phyloP scores from a whole-genome alignment of 164 flowering plant genomes.

The Dillenia turbinata region DNA sequence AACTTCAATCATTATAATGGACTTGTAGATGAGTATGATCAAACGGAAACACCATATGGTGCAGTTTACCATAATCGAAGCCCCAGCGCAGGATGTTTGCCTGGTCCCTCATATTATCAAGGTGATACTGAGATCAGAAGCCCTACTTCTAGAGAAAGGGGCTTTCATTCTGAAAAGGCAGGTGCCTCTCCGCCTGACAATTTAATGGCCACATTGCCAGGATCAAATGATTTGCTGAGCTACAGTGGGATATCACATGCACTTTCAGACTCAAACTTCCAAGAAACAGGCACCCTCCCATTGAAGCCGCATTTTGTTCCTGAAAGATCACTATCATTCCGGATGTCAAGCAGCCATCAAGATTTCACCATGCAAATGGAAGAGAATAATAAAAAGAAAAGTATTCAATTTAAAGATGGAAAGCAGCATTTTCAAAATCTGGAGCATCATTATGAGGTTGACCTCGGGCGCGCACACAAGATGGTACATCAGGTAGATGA shows the following conservation, averaged over 20 bases:
- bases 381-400: constrained; percentile 15
- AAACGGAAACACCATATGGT: constrained; percentile 11
- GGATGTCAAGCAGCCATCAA: constrained; percentile 19
- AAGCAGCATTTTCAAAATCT: constrained; percentile 5
- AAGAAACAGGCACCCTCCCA: constrained; percentile 24
- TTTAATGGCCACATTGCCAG: constrained; percentile 13
- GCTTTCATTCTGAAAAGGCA: constrained; percentile 33
- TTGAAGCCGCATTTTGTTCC: constrained; percentile 18
- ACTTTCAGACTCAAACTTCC: constrained; percentile 55
- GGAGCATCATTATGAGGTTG: constrained; percentile 7
- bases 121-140: constrained; percentile 24
- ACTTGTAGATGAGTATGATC: constrained; percentile 19
- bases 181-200: constrained; percentile 24
- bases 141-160: constrained; percentile 27
- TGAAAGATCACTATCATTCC: constrained; percentile 22
- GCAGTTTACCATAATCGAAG: constrained; percentile 21
- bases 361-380: constrained; percentile 12
- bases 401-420: constrained; percentile 10
- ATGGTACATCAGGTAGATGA: constrained; percentile 13
- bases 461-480: constrained; percentile 10
- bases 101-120: constrained; percentile 20
- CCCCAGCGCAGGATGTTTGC: constrained; percentile 24
- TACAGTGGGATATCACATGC: constrained; percentile 43
- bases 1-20: constrained; percentile 18
- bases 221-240: constrained; percentile 23